A percentile compares a stretch with the other conserved stretches of the same genome.
Evolutionary conservation across 73 alveolate genomes (phyloP).

Genomic region (Tetrahymena elliotti): DNA sequence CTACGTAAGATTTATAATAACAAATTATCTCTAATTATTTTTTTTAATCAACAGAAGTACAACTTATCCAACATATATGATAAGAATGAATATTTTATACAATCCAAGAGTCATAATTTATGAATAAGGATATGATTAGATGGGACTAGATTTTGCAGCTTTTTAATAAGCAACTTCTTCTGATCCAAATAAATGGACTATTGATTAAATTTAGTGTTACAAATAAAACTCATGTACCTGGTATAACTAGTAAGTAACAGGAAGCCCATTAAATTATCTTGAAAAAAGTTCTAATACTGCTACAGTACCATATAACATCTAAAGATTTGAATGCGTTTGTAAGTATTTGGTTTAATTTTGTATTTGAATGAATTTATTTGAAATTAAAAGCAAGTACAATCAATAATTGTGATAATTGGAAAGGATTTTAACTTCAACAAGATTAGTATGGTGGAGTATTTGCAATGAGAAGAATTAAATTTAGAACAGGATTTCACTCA

Average conservation of each 20-base stretch:
- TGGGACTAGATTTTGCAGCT: background rate
- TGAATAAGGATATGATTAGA: background rate
- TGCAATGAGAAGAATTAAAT: background rate
- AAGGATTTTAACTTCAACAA: background rate
- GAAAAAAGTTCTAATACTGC: background rate
- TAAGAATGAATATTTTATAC: background rate
- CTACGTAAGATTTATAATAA: background rate
- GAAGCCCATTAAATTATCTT: background rate
- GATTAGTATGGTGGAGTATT: background rate
- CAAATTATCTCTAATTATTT: background rate
- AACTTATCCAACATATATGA: background rate
- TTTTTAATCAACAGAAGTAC: background rate
- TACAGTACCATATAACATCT: background rate
- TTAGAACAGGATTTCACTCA: background rate
- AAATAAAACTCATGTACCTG: background rate
- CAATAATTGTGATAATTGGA: background rate
- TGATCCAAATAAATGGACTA: background rate
- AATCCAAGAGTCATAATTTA: background rate
- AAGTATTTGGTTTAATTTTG: background rate
- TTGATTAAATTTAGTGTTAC: background rate
- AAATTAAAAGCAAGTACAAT: background rate
- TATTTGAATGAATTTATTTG: background rate
- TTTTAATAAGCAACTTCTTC: background rate
- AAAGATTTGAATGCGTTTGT: background rate
- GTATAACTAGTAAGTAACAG: background rate